phyloP scores from a whole-genome alignment of 371 early-diverging fungal species.

The Thermomucor indicae-seudaticae region DNA sequence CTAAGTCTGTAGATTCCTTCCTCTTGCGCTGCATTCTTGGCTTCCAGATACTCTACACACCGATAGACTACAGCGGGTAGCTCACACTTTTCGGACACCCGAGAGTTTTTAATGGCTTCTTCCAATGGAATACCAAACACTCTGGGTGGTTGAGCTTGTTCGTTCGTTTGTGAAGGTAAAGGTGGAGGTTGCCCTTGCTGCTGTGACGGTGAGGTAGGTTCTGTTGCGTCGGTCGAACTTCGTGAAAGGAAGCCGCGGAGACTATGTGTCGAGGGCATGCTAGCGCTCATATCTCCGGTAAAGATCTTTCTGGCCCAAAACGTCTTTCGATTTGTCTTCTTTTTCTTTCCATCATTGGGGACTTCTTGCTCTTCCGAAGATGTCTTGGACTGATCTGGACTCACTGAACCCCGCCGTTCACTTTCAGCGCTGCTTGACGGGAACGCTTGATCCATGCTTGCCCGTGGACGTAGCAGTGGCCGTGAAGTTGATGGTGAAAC shows the following conservation, averaged over 20 bases:
- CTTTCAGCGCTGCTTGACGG: not conserved
- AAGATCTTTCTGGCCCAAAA: constrained; percentile 34
- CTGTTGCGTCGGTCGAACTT: constrained; percentile 9
- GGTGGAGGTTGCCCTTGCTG: not conserved
- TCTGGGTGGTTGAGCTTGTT: constrained; percentile 8
- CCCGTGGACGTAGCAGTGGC: constrained; percentile 11
- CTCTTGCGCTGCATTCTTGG: constrained; percentile 63
- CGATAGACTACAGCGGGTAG: constrained; percentile 80
- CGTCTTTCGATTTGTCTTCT: constrained; percentile 23
- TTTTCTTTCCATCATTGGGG: constrained; percentile 14
- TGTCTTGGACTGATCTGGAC: too few relatives aligned
- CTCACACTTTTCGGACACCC: constrained; percentile 18
- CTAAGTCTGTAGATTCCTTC: constrained; percentile 85
- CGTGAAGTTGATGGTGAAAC: not conserved
- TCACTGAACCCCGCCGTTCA: not conserved
- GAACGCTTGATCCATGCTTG: constrained; percentile 15
- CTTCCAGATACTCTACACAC: constrained; percentile 82
- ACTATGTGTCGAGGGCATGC: constrained; percentile 10
- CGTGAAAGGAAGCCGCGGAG: constrained; percentile 22
- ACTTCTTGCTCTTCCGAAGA: too few relatives aligned
- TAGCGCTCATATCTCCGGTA: not conserved
- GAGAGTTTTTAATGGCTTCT: constrained; percentile 17
- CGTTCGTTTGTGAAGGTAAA: too few relatives aligned
- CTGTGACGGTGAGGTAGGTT: not conserved
- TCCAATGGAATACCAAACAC: constrained; percentile 48